Base-by-base conservation (phyloP, 176 grass and related monocot species). In the Urochloa ruziziensis region DNA sequence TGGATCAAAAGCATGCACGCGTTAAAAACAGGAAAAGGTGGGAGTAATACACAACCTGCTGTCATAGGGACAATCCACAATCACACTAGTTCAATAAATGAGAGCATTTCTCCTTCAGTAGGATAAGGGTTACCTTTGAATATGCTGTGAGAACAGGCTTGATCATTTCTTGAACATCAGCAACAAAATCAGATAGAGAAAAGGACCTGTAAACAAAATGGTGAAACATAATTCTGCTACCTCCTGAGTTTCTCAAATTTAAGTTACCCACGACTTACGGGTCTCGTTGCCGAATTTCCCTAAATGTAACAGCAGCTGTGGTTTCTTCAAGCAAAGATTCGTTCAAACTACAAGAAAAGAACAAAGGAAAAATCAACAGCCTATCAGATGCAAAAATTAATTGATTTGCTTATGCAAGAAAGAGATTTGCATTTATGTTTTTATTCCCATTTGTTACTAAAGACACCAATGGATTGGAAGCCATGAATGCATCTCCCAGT, bases 251-350 rank as follows among this genome's bases (percentile, higher is more conserved):
- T 42, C 48, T 83, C 60, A 86, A 58, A 89, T 29, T 66, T 63
- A 70, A 76, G 65, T 66, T 80, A 81, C 28, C 75, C 19, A 60
- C 19, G 37, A 85, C 96, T 95, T 98, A 98, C 96, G 92, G 93
- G 47, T 98, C 96, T 77, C 89, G 76, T 69, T 91, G 88, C 61
- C 89, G 86, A 71, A 98, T 98, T 84, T 98, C 93, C 88, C 85
- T 98, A 89, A 98, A 93, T 86, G 87, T 95, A 56, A 88, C 62
- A 58, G 90, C 95, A 86, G 96, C 84, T 76, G 91, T 82, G 0
- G 86, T 98, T 89, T 98, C 93, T 84, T 94, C 96, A 85, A 98
- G 91, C 71, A 95, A 88, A 68, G 93, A 93, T 87, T 98, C 96
- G 84, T 98, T 98, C 75, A 95, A 93, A 82, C 96, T 98, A 83